A percentile compares a stretch with the other conserved stretches of the same genome.
Evolutionary conservation across 169 alveolate genomes (phyloP).

Genomic region (Plasmodium adleri): DNA sequence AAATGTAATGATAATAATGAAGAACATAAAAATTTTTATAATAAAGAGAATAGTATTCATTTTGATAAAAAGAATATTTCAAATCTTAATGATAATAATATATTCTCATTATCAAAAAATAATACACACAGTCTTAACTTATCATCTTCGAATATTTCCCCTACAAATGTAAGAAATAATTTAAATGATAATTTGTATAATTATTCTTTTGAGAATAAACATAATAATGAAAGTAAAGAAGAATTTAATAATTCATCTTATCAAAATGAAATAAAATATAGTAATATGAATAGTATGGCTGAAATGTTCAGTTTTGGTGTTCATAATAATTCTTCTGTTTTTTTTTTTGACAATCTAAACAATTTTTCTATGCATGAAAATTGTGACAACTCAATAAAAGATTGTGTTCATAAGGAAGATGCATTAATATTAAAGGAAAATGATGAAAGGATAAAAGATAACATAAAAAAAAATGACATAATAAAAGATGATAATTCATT

Average conservation of each 20-base stretch:
- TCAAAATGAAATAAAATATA: constrained; percentile 26
- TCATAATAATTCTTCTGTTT: constrained; percentile 28
- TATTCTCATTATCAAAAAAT: too few relatives aligned
- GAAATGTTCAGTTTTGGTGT: constrained; percentile 22
- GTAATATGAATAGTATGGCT: constrained; percentile 40
- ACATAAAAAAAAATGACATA: not conserved
- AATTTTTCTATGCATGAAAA: constrained; percentile 22
- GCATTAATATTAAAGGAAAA: not conserved
- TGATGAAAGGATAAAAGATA: not conserved
- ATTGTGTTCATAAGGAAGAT: constrained; percentile 12
- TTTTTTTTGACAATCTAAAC: constrained; percentile 57
- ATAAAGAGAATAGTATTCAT: too few relatives aligned
- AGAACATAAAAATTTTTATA: too few relatives aligned
- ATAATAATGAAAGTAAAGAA: not conserved
- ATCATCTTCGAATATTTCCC: too few relatives aligned
- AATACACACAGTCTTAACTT: too few relatives aligned
- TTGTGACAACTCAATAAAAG: constrained; percentile 27
- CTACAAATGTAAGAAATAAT: too few relatives aligned
- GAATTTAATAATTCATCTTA: not conserved
- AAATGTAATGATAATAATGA: too few relatives aligned
- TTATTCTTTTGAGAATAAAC: constrained; percentile 1
- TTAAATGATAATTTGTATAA: too few relatives aligned
- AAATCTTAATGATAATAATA: too few relatives aligned
- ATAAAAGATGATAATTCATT: not conserved
- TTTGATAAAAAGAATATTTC: too few relatives aligned